Base-by-base conservation (phyloP, 306 rosid genomes). In the Quercus cerris region DNA sequence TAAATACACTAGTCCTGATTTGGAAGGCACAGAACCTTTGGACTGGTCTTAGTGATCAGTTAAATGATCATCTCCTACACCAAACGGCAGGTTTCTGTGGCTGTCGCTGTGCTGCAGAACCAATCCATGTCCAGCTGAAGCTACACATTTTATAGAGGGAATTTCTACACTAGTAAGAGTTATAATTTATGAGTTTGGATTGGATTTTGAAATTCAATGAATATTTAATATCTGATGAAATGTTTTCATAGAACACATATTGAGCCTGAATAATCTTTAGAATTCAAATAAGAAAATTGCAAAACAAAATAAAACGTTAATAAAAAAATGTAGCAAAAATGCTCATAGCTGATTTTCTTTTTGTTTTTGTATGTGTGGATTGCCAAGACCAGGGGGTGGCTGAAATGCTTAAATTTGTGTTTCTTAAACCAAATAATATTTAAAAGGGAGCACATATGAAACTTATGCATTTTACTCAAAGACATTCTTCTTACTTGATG, bases 1-100 rank as follows among this genome's bases (percentile, higher is more conserved):
- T 1, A 94, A 94, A 82, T 93, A 91, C 84, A 94, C 98, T 1
- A 97, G 97, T 94, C 70, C 82, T 94, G 75, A 92, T 94, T 83
- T 94, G 97, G 98, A 94, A 94, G 89, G 88, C 98, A 33, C 97
- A 92, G 82, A 92, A 94, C 86, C 98, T 94, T 38, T 94, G 98
- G 98, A 88, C 97, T 23, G 98, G 98, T 81, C 89, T 94, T 59
- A 89, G 97, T 84, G 98, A 97, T 75, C 98, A 94, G 85, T 90
- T 94, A 82, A 91, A 94, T 17, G 97, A 94, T 78, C 98, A 92
- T 83, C 92, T 94, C 74, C 91, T 89, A 61, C 94, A 94, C 87
- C 98, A 94, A 82, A 92, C 92, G 1, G 97, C 98, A 3, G 97
- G 97, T 76, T 92, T 94, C 86, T 92, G 87, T 87, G 95, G 97